A percentile compares a stretch with the other conserved stretches of the same genome.
These are phyloP conservation scores for Microthlaspi erraticum DNA, from an alignment of 345 rosid species.

Conservation along the genomic window DNA sequence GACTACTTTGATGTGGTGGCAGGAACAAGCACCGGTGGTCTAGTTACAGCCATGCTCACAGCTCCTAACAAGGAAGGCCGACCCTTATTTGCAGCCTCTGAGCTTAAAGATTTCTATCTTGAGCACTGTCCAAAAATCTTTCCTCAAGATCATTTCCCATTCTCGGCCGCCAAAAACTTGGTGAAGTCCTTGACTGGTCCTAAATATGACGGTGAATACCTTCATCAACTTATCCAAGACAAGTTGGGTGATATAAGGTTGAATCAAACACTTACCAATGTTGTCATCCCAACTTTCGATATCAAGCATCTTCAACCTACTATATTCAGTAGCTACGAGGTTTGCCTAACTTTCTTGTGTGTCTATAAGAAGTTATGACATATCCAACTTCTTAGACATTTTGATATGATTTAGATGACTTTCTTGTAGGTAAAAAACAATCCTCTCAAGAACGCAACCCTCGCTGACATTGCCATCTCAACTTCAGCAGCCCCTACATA, in stretches of 20 bases:
- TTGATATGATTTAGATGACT: conserved; percentile 27
- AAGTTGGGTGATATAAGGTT: conserved; percentile 55
- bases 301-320: conserved; percentile 68
- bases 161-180: conserved; percentile 45
- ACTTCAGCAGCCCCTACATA: conserved; percentile 46
- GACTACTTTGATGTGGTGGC: conserved; percentile 75
- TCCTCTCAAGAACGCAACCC: conserved; percentile 40
- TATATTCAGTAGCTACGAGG: conserved; percentile 68
- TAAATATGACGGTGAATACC: conserved; percentile 61
- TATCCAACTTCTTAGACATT: neutral
- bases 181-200: conserved; percentile 63
- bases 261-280: conserved; percentile 67
- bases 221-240: conserved; percentile 51
- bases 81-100: conserved; percentile 70
- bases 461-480: conserved; percentile 41
- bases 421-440: conserved; percentile 48
- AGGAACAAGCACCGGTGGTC: conserved; percentile 80
- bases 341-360: conserved; percentile 6
- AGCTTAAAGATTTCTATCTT: conserved; percentile 60
- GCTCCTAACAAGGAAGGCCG: conserved; percentile 61
- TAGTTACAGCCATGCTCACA: conserved; percentile 69
- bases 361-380: too few relatives aligned
- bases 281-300: conserved; percentile 82
- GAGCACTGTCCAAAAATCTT: conserved; percentile 61
- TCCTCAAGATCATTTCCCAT: conserved; percentile 48